Evolutionary conservation across 2,329 filamentous ascomycete genomes (phyloP).

Genomic region (Metarhizium album): DNA sequence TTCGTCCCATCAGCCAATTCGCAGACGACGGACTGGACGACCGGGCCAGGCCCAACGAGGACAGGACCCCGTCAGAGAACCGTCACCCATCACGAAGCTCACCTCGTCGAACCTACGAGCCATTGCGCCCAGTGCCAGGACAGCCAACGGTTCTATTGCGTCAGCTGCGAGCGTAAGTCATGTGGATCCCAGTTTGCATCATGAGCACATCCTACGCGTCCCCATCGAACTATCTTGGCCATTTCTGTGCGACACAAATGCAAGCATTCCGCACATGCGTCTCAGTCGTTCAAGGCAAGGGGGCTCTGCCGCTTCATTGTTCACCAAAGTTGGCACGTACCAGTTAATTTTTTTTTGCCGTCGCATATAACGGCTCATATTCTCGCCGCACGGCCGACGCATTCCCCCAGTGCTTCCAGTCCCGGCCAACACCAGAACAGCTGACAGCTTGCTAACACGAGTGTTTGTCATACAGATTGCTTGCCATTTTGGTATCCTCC

Average conservation of each 20-base stretch:
- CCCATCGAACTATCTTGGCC: neutral
- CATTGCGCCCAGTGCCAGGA: neutral
- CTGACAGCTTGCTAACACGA: neutral
- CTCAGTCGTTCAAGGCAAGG: neutral
- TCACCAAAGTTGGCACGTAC: neutral
- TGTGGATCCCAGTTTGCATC: neutral
- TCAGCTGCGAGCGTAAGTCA: constrained; percentile 1
- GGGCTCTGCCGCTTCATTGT: neutral
- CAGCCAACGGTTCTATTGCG: neutral
- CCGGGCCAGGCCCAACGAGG: too few relatives aligned
- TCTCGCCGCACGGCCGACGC: neutral
- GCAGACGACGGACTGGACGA: neutral
- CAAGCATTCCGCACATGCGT: neutral
- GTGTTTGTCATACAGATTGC: neutral
- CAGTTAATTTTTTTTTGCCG: neutral
- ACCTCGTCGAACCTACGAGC: neutral
- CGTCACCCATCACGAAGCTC: neutral
- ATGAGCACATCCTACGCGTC: neutral
- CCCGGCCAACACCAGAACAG: neutral
- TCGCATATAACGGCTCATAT: neutral
- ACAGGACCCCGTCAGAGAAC: too few relatives aligned
- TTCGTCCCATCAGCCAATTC: neutral
- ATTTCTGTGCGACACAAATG: neutral
- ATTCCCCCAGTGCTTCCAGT: neutral
- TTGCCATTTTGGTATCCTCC: neutral